Evolutionary conservation across 345 rosid species (phyloP), one percentile per base, ranked within the genome.

Genomic region (Pelargonium nanum): DNA sequence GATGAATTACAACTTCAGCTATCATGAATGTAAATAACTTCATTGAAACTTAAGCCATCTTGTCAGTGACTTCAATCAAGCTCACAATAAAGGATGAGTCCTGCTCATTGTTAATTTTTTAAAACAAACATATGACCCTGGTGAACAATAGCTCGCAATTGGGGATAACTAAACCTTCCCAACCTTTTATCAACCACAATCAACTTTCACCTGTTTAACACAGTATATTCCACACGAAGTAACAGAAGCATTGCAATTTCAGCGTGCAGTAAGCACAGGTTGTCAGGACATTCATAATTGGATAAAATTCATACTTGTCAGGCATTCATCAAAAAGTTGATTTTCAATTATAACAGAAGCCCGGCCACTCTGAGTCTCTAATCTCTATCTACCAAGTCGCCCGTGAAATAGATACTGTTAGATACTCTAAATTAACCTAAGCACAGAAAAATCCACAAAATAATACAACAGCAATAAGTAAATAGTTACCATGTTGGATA

Each of bases 401-500:
- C 32, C 45, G 12, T 34, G 45, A 9, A 34, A 34, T 34, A 9
- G 45, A 34, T 34, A 34, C 45, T 34, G 13, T 1, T 34, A 9
- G 45, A 34, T 34, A 34, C 45, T 34, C 45, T 34, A 34, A 15
- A 34, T 34, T 34, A 1, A 32, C 0, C 15, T 60, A 15, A 22
- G 24, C 6, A 59, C 53, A 5, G 24, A 32, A 25, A 50, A 59
- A 5, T 21, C 34, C 19, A 28, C n/a, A 2, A 20, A 59, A n/a
- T n/a, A 21, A 61, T 7, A 61, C 5, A 22, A 9, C 23, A 17
- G 30, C 24, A n/a, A 23, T 23, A 19, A 32, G 62, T 32, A 17
- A 71, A 17, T 10, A 19, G 55, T 72, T 85, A 92, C 98, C 96
- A 92, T 24, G 87, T 58, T 28, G 98, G 85, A 75, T 65, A 72